Evolutionary conservation across 306 rosid genomes (phyloP).

Genomic region (Astragalus glycyphyllos): DNA sequence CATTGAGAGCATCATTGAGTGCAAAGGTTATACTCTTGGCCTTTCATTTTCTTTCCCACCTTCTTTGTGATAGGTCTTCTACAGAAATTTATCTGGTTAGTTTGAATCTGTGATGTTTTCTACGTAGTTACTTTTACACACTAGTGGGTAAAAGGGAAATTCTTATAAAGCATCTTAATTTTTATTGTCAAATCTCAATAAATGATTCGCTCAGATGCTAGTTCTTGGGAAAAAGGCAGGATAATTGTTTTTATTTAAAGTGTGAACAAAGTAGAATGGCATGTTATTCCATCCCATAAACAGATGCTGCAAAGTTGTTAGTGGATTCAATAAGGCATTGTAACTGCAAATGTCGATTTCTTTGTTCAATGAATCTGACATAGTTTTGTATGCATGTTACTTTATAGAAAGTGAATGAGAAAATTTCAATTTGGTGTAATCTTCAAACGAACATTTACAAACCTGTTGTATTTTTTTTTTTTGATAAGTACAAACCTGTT

Average conservation of each 20-base stretch:
- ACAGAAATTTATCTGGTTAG: constrained; percentile 34
- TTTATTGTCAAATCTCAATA: constrained; percentile 27
- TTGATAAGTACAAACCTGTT: no score
- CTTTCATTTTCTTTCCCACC: constrained; percentile 37
- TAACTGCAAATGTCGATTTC: constrained; percentile 22
- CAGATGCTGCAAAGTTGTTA: constrained; percentile 17
- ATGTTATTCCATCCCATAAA: constrained; percentile 18
- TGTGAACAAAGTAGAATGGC: constrained; percentile 23
- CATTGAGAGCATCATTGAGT: constrained; percentile 59
- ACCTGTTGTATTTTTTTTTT: no score
- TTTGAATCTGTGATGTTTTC: constrained; percentile 29
- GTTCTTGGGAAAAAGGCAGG: constrained; percentile 1
- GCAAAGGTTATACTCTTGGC: constrained; percentile 63
- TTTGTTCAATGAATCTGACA: constrained; percentile 14
- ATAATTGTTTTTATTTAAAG: not conserved
- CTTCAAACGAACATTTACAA: no score
- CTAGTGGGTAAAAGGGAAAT: constrained; percentile 21
- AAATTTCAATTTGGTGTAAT: constrained; percentile 22
- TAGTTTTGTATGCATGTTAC: constrained; percentile 32
- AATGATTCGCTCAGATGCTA: constrained; percentile 16
- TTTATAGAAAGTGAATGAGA: constrained; percentile 31
- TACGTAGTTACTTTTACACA: constrained; percentile 17
- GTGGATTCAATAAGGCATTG: constrained; percentile 7
- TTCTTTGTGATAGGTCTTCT: constrained; percentile 24
- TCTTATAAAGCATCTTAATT: constrained; percentile 17